phyloP scores from a whole-genome alignment of 2,329 filamentous ascomycete species.

The Cladosporium sp. region DNA sequence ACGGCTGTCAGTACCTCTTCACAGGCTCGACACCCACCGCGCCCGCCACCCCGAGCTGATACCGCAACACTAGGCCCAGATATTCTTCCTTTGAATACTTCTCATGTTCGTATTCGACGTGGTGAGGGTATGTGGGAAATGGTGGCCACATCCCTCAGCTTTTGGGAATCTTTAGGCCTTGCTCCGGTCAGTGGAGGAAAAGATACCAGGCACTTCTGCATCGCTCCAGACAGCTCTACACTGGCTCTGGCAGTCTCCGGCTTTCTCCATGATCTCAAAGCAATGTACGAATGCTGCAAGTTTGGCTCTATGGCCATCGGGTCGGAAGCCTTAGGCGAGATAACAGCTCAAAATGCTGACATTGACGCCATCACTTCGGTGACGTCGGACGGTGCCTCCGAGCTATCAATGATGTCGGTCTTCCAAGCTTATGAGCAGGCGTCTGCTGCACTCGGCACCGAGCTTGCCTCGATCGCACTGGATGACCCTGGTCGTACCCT shows the following conservation, averaged over 20 bases:
- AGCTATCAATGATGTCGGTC: background rate
- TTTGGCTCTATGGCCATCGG: constrained; percentile 44
- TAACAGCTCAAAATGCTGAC: background rate
- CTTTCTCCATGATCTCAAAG: constrained; percentile 63
- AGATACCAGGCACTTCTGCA: constrained; percentile 62
- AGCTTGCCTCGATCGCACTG: constrained; percentile 18
- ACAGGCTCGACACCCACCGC: constrained; percentile 23
- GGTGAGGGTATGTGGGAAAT: constrained; percentile 65
- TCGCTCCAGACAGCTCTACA: constrained; percentile 62
- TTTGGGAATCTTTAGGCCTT: constrained; percentile 77
- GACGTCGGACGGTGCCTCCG: background rate
- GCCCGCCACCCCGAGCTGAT: constrained; percentile 24
- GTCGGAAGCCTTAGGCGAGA: background rate
- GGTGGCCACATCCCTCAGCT: constrained; percentile 65
- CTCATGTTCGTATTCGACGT: constrained; percentile 66
- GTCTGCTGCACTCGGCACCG: background rate
- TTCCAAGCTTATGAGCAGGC: background rate
- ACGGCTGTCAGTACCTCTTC: constrained; percentile 12
- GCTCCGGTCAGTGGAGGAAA: constrained; percentile 65
- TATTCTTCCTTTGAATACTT: constrained; percentile 52
- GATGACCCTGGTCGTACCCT: constrained; percentile 44
- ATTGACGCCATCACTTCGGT: background rate
- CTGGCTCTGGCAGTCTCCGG: constrained; percentile 54
- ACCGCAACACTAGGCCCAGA: constrained; percentile 27
- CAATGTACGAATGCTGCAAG: constrained; percentile 67